Conservation (phyloP, 2,329 filamentous ascomycete species). For the Fusarium abutilonis region DNA sequence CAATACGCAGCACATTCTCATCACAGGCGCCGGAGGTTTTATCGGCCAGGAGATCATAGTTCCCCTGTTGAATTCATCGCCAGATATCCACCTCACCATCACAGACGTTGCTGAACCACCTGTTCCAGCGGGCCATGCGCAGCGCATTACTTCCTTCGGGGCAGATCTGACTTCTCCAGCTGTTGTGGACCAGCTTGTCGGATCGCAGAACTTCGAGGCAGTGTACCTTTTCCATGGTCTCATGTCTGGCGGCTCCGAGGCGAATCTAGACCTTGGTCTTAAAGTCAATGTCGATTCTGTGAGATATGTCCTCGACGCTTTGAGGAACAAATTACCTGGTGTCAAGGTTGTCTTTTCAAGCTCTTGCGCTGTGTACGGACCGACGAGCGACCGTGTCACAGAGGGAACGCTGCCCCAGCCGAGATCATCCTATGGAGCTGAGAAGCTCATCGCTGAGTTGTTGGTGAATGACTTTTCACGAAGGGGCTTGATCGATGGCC, state of each 20-base stretch:
- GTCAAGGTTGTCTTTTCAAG: conserved; percentile 67
- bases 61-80: conserved; percentile 59
- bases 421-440: conserved; percentile 68
- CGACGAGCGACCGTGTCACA: conserved; percentile 23
- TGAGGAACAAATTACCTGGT: conserved; percentile 57
- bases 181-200: conserved; percentile 45
- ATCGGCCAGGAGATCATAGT: conserved; percentile 69
- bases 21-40: conserved; percentile 72
- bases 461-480: conserved; percentile 53
- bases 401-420: conserved; percentile 52
- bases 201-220: conserved; percentile 50
- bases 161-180: conserved; percentile 41
- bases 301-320: conserved; percentile 61
- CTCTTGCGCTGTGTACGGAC: conserved; percentile 68
- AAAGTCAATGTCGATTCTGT: conserved; percentile 69
- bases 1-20: conserved; percentile 57
- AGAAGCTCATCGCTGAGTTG: conserved; percentile 70
- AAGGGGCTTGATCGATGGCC: conserved; percentile 65
- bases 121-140: conserved; percentile 54
- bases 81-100: conserved; percentile 58
- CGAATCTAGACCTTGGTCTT: conserved; percentile 64
- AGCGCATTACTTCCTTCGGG: conserved; percentile 40
- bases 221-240: conserved; percentile 71
- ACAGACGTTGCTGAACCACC: conserved; percentile 66
- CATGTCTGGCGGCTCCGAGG: conserved; percentile 71